Base-by-base conservation (phyloP, 805 yeast species). In the Teunomyces lycoperdinae region DNA sequence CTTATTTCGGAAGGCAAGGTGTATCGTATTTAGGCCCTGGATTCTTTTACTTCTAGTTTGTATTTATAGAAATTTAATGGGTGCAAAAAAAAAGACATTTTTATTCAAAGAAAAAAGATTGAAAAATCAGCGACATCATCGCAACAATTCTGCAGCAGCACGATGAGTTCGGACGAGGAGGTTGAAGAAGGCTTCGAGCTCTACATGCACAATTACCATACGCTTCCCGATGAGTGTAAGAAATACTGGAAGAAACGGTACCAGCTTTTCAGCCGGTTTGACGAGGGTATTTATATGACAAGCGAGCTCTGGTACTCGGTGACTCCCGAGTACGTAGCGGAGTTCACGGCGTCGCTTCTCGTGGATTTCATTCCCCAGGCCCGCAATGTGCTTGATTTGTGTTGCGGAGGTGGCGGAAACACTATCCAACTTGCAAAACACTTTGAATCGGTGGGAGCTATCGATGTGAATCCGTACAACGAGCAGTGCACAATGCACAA, bases 351-450 rank as follows among this genome's bases (percentile, higher is more conserved):
- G 0, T 72, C 76, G 46, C 75, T 80, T 48, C 64, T 84, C 13
- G 63, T 69, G 44, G 73, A 77, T 11, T 74, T 84, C 48, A 61
- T 80, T 17, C 88, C 84, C 0, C 58, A 74, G 0, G 75, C 80
- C 2, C 53, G 52, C 4, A 71, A 67, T 3, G 66, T 83, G 0
- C 61, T 85, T 10, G 96, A 89, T 58, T 75, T 87, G 2, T 87
- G 88, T 56, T 83, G 92, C 53, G 96, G 96, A 0, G 96, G 90
- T 1, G 96, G 96, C 1, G 96, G 96, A 0, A 89, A 89, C 58
- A 70, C 87, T 1, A 85, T 88, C 17, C 96, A 88, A 55, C 79
- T 90, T 62, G 87, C 91, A 42, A 58, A 71, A 46, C 52, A 60
- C 30, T 86, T 87, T 63, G 75, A 77, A 1, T 55, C 58, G 24